Evolutionary conservation across 768 basidiomycete genomes (phyloP), one percentile per base, ranked within the genome.

Genomic region (Mycena haematopus): DNA sequence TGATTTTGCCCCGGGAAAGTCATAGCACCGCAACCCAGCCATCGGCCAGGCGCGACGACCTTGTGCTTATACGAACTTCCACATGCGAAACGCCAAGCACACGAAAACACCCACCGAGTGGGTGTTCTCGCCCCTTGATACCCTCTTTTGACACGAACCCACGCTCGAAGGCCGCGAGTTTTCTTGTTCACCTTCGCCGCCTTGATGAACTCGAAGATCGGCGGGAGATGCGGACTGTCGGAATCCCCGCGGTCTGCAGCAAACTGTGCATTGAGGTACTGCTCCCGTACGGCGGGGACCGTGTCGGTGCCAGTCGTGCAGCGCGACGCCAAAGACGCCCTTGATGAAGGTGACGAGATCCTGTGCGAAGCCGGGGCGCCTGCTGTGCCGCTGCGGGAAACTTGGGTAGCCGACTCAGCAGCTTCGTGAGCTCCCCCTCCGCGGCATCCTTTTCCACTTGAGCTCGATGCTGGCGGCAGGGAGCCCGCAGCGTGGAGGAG

Each of bases 21-120:
- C 0, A 92, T 94, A 4, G 93, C 91, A 4, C 92, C 92, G 69
- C 93, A 92, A 3, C 90, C 90, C 88, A 89, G 83, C 86, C 89
- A 89, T 73, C 91, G 87, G 38, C 93, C 94, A 31, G 95, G 94
- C 15, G 94, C 92, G 42, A 94, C 92, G 50, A 84, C 93, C 25
- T 92, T 82, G 73, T 95, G 90, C 69, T 79, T 86, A 73, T 91
- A 96, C 21, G 61, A 33, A 35, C 47, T n/a, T 8, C 1, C 9
- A 6, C 21, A 29, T 6, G 35, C 25, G 11, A 8, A 1, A 25
- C 11, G 25, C 15, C 8, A n/a, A 38, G 42, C 35, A 24, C 40
- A 21, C 8, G 36, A 14, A 50, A 42, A 57, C 22, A 52, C 60
- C 0, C 21, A 66, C 65, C n/a, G n/a, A n/a, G n/a, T n/a, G n/a